Percentiles rank a stretch among this genome's conserved stretches.
Conservation (phyloP, 139 green algal genomes). For the Ettlia oleoabundans region DNA sequence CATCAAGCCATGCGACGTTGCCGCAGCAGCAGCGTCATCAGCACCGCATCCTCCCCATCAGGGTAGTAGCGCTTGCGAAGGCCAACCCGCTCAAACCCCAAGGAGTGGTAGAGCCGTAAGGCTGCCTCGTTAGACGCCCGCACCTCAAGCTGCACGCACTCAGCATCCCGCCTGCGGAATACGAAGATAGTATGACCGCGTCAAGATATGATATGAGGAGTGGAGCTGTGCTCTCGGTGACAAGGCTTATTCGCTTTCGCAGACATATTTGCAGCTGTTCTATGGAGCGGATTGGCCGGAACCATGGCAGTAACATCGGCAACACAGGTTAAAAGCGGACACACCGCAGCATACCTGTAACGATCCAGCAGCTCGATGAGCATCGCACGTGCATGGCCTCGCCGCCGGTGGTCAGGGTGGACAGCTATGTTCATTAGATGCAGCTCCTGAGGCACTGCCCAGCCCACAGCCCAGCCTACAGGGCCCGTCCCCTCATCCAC, state of each 20-base stretch:
- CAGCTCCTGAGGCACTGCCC: constrained; percentile 14
- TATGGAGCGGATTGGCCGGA: neutral
- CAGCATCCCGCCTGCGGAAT: neutral
- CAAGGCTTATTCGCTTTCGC: too few species aligned
- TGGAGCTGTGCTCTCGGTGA: too few species aligned
- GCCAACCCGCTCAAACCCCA: constrained; percentile 14
- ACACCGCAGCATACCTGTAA: neutral
- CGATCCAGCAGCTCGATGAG: neutral
- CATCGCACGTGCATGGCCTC: constrained; percentile 7
- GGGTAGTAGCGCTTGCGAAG: constrained; percentile 3
- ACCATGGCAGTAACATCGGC: neutral
- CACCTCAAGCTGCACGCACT: constrained; percentile 20
- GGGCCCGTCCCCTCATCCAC: neutral
- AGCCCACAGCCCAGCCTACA: constrained; percentile 25
- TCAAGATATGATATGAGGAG: too few species aligned
- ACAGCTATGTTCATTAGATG: constrained; percentile 21
- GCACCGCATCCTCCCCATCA: constrained; percentile 1
- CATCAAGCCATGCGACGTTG: neutral
- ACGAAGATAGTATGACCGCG: too few species aligned
- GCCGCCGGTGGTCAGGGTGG: constrained; percentile 14
- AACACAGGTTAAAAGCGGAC: neutral
- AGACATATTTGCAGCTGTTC: too few species aligned
- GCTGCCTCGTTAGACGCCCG: constrained; percentile 17
- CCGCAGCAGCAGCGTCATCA: constrained; percentile 17
- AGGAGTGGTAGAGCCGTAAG: neutral